Evolutionary conservation across 345 rosid species (phyloP).

Genomic region (Moringa oleifera): DNA sequence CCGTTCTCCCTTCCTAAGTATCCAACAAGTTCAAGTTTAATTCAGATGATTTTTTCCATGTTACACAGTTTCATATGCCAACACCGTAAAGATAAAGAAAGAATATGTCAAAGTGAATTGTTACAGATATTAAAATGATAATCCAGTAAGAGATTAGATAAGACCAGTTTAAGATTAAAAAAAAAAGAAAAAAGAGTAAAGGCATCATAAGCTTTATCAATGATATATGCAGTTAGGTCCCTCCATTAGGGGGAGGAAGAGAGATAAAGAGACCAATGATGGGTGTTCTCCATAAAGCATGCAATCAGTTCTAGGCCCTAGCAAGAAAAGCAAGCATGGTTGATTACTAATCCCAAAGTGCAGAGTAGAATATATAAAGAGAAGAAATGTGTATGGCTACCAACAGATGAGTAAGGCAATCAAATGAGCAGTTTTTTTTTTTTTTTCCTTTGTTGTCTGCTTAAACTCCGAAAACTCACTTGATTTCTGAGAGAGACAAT

Average conservation of each 20-base stretch:
- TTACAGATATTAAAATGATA: too few relatives aligned
- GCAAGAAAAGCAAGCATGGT: background rate
- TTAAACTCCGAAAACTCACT: conserved; percentile 29
- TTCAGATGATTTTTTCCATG: background rate
- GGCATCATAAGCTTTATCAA: background rate
- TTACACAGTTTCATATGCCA: background rate
- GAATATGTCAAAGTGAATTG: too few relatives aligned
- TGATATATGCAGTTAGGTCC: background rate
- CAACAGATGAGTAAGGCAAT: too few relatives aligned
- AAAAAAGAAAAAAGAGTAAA: too few relatives aligned
- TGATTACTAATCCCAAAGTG: conserved; percentile 22
- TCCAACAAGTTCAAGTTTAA: background rate
- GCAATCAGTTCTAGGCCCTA: background rate
- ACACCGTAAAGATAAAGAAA: too few relatives aligned
- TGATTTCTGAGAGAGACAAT: conserved; percentile 42
- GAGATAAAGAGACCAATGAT: background rate
- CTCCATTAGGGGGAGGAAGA: background rate
- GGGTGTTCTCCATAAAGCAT: background rate
- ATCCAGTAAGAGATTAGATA: too few relatives aligned
- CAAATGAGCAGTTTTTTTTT: background rate
- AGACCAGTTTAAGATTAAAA: too few relatives aligned
- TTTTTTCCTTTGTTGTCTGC: too few relatives aligned
- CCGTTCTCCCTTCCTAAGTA: conserved; percentile 45
- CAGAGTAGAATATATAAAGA: conserved; percentile 12
- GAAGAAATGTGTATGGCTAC: background rate